Percentiles rank a stretch among this genome's conserved stretches.
These are phyloP conservation scores for Buddleja alternifolia DNA, from an alignment of 257 asterid species.

Conservation along the genomic window DNA sequence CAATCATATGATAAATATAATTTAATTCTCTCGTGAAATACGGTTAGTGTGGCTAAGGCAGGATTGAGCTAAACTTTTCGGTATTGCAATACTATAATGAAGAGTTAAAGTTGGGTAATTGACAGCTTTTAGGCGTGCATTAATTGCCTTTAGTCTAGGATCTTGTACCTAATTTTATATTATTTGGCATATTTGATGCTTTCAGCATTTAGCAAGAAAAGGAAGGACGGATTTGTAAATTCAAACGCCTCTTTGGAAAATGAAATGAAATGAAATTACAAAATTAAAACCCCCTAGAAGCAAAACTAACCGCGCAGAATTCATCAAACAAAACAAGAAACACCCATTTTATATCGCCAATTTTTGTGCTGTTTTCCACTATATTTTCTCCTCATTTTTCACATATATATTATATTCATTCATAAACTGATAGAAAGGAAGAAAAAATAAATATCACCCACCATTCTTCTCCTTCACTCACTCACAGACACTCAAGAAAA, in stretches of 20 bases:
- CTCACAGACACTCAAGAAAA: neutral
- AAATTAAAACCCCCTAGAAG: conserved; percentile 1
- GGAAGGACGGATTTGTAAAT: conserved; percentile 19
- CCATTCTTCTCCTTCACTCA: conserved; percentile 35
- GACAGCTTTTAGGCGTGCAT: neutral
- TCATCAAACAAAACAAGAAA: neutral
- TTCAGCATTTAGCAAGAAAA: conserved; percentile 15
- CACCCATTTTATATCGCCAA: neutral
- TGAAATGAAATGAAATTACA: neutral
- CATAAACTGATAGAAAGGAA: neutral
- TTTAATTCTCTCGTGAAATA: too few relatives aligned
- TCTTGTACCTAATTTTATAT: neutral
- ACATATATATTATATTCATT: too few relatives aligned
- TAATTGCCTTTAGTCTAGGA: neutral
- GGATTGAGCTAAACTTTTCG: too few relatives aligned
- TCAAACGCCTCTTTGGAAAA: too few relatives aligned
- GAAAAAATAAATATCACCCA: conserved; percentile 27
- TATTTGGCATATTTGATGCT: neutral
- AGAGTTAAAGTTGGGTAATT: too few relatives aligned
- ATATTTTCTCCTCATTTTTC: neutral
- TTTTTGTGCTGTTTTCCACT: neutral
- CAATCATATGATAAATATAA: too few relatives aligned
- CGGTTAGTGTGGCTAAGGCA: too few relatives aligned
- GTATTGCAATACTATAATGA: too few relatives aligned
- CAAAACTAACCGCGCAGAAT: conserved; percentile 27